Percentiles rank a stretch among this genome's conserved stretches.
Evolutionary conservation across 306 rosid species (phyloP).

Genomic region (Psophocarpus tetragonolobus): DNA sequence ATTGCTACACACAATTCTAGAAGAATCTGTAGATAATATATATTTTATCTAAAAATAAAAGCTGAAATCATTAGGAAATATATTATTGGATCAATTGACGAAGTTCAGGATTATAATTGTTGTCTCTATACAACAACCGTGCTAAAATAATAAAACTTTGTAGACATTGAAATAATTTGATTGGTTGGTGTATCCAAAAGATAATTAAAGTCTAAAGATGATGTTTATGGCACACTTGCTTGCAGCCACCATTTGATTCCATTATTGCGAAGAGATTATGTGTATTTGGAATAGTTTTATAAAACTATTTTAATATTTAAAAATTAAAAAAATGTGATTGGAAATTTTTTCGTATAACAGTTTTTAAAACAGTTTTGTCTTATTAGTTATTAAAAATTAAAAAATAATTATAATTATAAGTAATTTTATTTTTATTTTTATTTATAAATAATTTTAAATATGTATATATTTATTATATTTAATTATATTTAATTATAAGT

Average conservation of each 20-base stretch:
- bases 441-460: too few species aligned
- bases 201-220: conserved; percentile 18
- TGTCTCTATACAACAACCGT: background rate
- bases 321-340: too few species aligned
- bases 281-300: too few species aligned
- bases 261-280: conserved; percentile 29
- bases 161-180: conserved; percentile 3
- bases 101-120: conserved; percentile 13
- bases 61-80: conserved; percentile 14
- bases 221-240: conserved; percentile 21
- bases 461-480: too few species aligned
- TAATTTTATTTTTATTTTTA: too few species aligned
- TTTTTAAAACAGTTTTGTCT: too few species aligned
- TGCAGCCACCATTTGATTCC: conserved; percentile 39
- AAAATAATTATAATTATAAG: too few species aligned
- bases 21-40: background rate
- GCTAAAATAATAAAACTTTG: conserved; percentile 20
- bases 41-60: background rate
- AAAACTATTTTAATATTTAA: too few species aligned
- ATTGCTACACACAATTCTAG: background rate
- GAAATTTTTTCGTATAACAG: too few species aligned
- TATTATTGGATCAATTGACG: conserved; percentile 15
- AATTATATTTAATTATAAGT: too few species aligned
- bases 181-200: conserved; percentile 12
- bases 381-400: too few species aligned